These are phyloP conservation scores for Silene coronaria DNA, from an alignment of 179 eudicot species.

Conservation along the genomic window DNA sequence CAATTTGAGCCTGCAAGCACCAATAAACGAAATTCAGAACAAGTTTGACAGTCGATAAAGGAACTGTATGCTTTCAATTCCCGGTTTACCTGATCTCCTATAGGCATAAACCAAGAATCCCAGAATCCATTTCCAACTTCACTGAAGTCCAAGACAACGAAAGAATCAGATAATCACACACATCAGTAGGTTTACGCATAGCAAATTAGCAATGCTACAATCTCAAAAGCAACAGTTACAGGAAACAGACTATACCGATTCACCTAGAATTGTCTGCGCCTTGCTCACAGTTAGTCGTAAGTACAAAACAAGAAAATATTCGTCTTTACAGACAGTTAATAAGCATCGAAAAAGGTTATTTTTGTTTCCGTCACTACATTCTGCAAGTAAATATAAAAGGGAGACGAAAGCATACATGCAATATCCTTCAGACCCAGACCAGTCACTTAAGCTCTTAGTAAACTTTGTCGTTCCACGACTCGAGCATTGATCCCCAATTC, in stretches of 20 bases:
- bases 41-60: background rate
- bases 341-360: too few species aligned
- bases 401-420: conserved; percentile 33
- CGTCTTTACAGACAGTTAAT: too few species aligned
- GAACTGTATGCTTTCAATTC: background rate
- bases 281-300: too few species aligned
- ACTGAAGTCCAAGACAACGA: conserved; percentile 28
- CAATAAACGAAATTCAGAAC: background rate
- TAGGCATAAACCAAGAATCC: conserved; percentile 90
- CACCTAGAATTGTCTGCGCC: too few species aligned
- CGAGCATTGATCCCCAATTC: conserved; percentile 75
- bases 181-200: too few species aligned
- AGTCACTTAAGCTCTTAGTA: conserved; percentile 46
- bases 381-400: background rate
- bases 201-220: too few species aligned
- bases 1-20: conserved; percentile 60
- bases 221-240: background rate
- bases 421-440: conserved; percentile 38
- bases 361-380: too few species aligned
- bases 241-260: background rate
- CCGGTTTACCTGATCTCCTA: conserved; percentile 54
- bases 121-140: conserved; percentile 77
- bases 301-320: too few species aligned
- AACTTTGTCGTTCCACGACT: conserved; percentile 49
- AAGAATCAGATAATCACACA: background rate